Conservation (phyloP, 2,329 filamentous ascomycete genomes). For the Phyllosticta paracitricarpa region DNA sequence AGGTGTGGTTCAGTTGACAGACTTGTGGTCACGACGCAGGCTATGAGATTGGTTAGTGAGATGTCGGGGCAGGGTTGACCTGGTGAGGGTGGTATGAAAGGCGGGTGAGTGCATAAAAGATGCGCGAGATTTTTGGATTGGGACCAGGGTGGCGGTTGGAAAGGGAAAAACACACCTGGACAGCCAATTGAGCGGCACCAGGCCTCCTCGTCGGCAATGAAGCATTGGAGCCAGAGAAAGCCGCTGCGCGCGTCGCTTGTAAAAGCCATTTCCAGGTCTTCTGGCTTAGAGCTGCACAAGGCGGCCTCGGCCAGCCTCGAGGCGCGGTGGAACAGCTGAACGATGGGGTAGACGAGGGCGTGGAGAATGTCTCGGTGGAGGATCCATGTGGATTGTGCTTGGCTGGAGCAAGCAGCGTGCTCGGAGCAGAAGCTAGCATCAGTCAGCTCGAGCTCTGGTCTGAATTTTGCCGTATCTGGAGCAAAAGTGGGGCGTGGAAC, state of each 20-base stretch:
- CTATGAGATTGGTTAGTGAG: constrained; percentile 16
- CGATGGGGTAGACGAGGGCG: constrained; percentile 48
- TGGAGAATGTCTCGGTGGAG: constrained; percentile 51
- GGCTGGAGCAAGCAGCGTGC: constrained; percentile 25
- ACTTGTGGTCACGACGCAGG: constrained; percentile 34
- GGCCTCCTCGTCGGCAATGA: constrained; percentile 46
- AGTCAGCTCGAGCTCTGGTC: constrained; percentile 25
- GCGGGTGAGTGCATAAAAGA: not conserved
- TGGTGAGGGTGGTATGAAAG: constrained; percentile 11
- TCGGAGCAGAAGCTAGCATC: constrained; percentile 31
- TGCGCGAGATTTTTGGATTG: not conserved
- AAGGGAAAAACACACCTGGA: constrained; percentile 26
- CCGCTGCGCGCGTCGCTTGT: constrained; percentile 46
- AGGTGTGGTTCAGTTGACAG: constrained; percentile 39
- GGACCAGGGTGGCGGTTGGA: too few species aligned
- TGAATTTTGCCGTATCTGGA: not conserved
- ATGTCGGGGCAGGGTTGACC: not conserved
- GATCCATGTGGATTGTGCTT: constrained; percentile 32
- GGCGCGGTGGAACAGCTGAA: constrained; percentile 47
- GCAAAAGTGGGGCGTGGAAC: not conserved
- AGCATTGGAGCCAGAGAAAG: constrained; percentile 50
- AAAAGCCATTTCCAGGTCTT: constrained; percentile 49
- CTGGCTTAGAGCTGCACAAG: constrained; percentile 37
- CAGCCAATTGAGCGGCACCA: constrained; percentile 49
- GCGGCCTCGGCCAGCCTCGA: constrained; percentile 41